Evolutionary conservation across 2,329 filamentous ascomycete species (phyloP).

Genomic region (Cladophialophora yegresii): DNA sequence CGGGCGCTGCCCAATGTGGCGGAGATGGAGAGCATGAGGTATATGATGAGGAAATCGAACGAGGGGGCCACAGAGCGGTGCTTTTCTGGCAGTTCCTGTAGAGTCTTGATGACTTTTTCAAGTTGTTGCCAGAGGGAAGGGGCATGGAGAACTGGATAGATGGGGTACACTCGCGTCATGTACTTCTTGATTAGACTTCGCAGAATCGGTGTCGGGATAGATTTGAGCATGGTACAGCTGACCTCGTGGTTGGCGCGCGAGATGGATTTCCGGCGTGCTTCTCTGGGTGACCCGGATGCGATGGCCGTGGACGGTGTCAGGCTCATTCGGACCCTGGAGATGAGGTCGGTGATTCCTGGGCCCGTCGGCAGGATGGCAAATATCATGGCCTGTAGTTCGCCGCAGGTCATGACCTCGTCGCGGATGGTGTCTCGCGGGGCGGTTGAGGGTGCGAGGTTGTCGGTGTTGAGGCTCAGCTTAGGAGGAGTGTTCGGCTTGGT

Average conservation of each 20-base stretch:
- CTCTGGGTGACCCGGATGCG: slow-evolving; percentile 29
- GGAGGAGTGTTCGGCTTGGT: slow-evolving; percentile 18
- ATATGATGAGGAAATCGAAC: slow-evolving; percentile 41
- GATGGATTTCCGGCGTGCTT: slow-evolving; percentile 32
- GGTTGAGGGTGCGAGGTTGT: slow-evolving; percentile 8
- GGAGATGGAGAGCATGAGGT: slow-evolving; percentile 41
- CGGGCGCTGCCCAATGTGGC: slow-evolving; percentile 41
- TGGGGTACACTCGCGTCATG: slow-evolving; percentile 39
- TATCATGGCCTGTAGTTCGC: slow-evolving; percentile 39
- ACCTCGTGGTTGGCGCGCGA: slow-evolving; percentile 32
- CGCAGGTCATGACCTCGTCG: slow-evolving; percentile 38
- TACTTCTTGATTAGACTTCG: slow-evolving; percentile 41
- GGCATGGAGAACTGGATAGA: slow-evolving; percentile 39
- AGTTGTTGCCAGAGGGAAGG: slow-evolving; percentile 39
- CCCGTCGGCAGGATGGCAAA: slow-evolving; percentile 39
- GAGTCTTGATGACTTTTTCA: slow-evolving; percentile 31
- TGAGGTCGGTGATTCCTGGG: slow-evolving; percentile 39
- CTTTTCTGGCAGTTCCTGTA: slow-evolving; percentile 34
- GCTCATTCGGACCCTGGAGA: slow-evolving; percentile 41
- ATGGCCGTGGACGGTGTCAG: slow-evolving; percentile 40
- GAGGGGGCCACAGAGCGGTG: slow-evolving; percentile 35
- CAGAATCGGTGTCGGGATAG: slow-evolving; percentile 36
- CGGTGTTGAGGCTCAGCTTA: slow-evolving; percentile 18
- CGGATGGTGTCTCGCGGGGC: slow-evolving; percentile 31
- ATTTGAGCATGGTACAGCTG: slow-evolving; percentile 36